Evolutionary conservation across 768 basidiomycete genomes (phyloP).

Genomic region (Arthromyces matolae): DNA sequence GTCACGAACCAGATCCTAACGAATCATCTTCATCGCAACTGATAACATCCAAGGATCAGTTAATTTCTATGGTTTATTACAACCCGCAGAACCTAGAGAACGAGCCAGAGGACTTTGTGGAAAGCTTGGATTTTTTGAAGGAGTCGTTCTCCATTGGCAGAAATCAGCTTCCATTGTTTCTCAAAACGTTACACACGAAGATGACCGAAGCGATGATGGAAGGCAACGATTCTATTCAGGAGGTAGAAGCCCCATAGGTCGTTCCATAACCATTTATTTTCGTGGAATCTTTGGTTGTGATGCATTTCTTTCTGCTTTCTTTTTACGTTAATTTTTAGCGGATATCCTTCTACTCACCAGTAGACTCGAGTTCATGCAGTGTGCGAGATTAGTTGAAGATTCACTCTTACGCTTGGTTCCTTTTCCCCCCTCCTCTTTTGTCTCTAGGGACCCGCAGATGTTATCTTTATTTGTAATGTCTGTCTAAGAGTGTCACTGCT

Average conservation of each 20-base stretch:
- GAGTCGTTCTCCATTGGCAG: constrained; percentile 65
- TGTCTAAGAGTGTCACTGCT: too few relatives aligned
- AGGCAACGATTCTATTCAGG: constrained; percentile 12
- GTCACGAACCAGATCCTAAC: constrained; percentile 33
- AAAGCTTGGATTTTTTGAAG: constrained; percentile 57
- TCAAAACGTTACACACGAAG: constrained; percentile 55
- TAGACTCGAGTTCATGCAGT: too few relatives aligned
- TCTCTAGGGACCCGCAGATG: too few relatives aligned
- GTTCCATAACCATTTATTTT: not conserved
- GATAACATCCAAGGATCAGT: constrained; percentile 33
- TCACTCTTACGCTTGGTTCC: too few relatives aligned
- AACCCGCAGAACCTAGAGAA: constrained; percentile 62
- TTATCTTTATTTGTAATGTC: too few relatives aligned
- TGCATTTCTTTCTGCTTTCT: not conserved
- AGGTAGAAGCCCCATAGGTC: constrained; percentile 1
- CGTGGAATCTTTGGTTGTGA: not conserved
- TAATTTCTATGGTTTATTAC: constrained; percentile 53
- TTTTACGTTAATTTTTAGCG: too few relatives aligned
- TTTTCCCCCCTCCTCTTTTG: too few relatives aligned
- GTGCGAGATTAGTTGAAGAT: too few relatives aligned
- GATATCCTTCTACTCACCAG: too few relatives aligned
- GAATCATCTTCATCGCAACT: constrained; percentile 25
- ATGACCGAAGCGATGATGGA: constrained; percentile 35
- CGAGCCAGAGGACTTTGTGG: constrained; percentile 52
- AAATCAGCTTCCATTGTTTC: constrained; percentile 63